Percentiles rank a stretch among this genome's conserved stretches.
These are phyloP conservation scores for Piromyces finnis DNA, from an alignment of 192 early-diverging fungal genomes.

Conservation along the genomic window DNA sequence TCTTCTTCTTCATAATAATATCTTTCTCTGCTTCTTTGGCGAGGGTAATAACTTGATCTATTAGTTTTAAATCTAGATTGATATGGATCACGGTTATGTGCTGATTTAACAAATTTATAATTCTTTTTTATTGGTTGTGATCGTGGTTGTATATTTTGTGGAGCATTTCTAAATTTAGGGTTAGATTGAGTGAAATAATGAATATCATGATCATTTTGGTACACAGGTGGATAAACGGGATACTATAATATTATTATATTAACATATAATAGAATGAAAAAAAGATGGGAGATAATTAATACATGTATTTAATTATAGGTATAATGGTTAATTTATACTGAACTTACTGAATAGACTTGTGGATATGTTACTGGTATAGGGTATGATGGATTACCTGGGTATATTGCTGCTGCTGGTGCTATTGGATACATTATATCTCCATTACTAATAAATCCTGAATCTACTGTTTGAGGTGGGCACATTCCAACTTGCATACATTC, in stretches of 20 bases:
- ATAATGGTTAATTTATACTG: too few relatives aligned
- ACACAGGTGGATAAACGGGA: neutral
- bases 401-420: neutral
- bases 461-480: neutral
- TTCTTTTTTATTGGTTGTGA: neutral
- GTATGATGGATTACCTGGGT: neutral
- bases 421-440: neutral
- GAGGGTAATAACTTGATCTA: neutral
- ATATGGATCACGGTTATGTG: neutral
- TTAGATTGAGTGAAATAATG: neutral
- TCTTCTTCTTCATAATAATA: neutral
- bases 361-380: neutral
- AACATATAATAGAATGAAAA: too few relatives aligned
- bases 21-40: neutral
- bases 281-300: too few relatives aligned
- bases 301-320: too few relatives aligned
- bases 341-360: neutral
- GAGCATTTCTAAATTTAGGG: neutral
- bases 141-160: neutral
- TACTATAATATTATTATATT: neutral
- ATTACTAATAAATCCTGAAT: neutral
- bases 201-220: neutral
- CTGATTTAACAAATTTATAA: neutral
- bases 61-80: neutral
- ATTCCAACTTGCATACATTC: neutral